Conservation (phyloP, 2,329 filamentous ascomycete genomes). For the Apiospora rasikravindrae region DNA sequence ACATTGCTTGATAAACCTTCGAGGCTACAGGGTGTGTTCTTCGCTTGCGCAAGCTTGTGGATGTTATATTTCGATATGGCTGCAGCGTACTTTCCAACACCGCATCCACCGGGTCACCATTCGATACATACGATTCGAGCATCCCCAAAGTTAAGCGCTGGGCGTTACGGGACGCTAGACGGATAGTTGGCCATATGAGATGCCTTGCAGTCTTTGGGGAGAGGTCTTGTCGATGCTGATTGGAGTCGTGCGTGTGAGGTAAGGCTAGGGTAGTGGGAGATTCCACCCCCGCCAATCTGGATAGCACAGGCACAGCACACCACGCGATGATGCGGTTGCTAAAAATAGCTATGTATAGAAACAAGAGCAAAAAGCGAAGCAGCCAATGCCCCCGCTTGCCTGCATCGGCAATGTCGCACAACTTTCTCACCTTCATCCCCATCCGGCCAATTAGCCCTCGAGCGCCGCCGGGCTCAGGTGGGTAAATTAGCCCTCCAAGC, state of each 20-base stretch:
- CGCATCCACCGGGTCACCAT: neutral
- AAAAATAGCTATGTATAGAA: constrained; percentile 43
- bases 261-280: neutral
- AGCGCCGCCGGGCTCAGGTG: constrained; percentile 27
- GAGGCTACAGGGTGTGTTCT: neutral
- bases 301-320: constrained; percentile 30
- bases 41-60: neutral
- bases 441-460: constrained; percentile 34
- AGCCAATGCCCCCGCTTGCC: constrained; percentile 16
- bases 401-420: constrained; percentile 15
- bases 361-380: neutral
- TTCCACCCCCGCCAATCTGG: constrained; percentile 14
- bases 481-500: constrained; percentile 31
- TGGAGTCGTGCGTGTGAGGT: neutral
- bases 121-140: neutral
- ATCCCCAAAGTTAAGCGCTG: constrained; percentile 11
- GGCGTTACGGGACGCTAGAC: neutral
- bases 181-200: neutral
- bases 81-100: neutral
- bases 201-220: neutral
- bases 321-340: constrained; percentile 30
- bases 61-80: neutral
- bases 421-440: constrained; percentile 26
- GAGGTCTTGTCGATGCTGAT: neutral
- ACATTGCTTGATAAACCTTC: neutral